These are phyloP conservation scores for Aschersonia sp. DNA, from an alignment of 2,329 filamentous ascomycete species.

Conservation along the genomic window DNA sequence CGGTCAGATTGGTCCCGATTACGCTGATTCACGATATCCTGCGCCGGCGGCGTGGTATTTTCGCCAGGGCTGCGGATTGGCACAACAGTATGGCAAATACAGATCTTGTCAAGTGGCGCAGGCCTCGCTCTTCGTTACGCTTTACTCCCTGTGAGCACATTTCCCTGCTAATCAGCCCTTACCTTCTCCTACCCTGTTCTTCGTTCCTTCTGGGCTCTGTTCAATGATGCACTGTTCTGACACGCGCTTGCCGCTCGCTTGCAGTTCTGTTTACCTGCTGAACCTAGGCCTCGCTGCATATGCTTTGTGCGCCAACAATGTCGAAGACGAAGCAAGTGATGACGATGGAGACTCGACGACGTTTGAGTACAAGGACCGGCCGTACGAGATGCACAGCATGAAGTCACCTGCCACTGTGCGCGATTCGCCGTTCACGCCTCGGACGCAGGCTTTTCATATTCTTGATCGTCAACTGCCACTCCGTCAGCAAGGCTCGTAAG, in stretches of 20 bases:
- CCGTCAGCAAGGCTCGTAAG: conserved; percentile 15
- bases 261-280: conserved; percentile 43
- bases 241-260: background rate
- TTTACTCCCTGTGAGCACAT: conserved; percentile 53
- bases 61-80: conserved; percentile 50
- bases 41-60: conserved; percentile 62
- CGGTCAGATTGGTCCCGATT: conserved; percentile 60
- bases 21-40: conserved; percentile 47
- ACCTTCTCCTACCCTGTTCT: background rate
- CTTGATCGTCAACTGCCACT: conserved; percentile 44
- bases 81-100: conserved; percentile 35
- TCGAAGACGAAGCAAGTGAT: conserved; percentile 27
- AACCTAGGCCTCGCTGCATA: conserved; percentile 46
- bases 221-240: conserved; percentile 1
- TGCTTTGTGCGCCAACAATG: conserved; percentile 41
- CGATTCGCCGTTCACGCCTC: conserved; percentile 41
- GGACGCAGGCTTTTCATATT: conserved; percentile 53
- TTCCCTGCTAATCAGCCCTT: background rate
- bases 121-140: conserved; percentile 46
- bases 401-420: conserved; percentile 16
- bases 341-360: conserved; percentile 24
- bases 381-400: conserved; percentile 46
- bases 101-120: conserved; percentile 55
- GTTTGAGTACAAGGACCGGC: conserved; percentile 23
- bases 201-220: background rate